Percentiles rank a stretch among this genome's conserved stretches.
These are phyloP conservation scores for Cylindrotheca closterium DNA, from an alignment of 108 stramenopile species.

Conservation along the genomic window DNA sequence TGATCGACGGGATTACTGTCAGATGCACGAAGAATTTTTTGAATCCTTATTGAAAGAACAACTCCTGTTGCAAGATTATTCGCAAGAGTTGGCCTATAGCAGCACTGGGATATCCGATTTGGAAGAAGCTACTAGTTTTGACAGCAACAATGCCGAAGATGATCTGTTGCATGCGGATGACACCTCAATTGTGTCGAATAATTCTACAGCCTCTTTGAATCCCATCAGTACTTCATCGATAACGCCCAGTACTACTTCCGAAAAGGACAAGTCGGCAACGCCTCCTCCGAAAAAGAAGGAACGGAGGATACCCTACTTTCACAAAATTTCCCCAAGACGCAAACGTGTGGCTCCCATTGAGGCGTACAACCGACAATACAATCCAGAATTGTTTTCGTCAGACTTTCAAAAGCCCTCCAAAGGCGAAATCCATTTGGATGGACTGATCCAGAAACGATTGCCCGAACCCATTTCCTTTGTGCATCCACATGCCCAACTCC, in stretches of 20 bases:
- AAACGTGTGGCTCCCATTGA: conserved; percentile 15
- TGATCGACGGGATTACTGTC: conserved; percentile 21
- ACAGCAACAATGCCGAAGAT: too few species aligned
- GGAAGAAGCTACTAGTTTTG: neutral
- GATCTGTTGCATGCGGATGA: neutral
- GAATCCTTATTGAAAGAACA: conserved; percentile 43
- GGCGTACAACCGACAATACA: conserved; percentile 26
- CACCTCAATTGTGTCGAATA: neutral
- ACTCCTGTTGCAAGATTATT: neutral
- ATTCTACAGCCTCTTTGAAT: neutral
- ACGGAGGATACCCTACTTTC: neutral
- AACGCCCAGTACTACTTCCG: neutral
- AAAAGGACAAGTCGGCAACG: neutral
- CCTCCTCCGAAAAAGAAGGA: neutral
- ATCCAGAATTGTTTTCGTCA: conserved; percentile 1
- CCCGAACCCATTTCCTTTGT: conserved; percentile 31
- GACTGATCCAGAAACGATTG: conserved; percentile 4
- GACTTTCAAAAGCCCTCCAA: neutral
- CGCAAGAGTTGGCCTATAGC: neutral
- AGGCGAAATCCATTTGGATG: neutral
- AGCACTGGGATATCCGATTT: neutral
- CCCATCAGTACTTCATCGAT: neutral
- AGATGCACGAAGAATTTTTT: conserved; percentile 50
- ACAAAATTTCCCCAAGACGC: neutral
- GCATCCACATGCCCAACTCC: conserved; percentile 39